Percentiles rank a stretch among this genome's conserved stretches.
phyloP scores from a whole-genome alignment of 2,329 filamentous ascomycete species.

The Xylaria sp. region DNA sequence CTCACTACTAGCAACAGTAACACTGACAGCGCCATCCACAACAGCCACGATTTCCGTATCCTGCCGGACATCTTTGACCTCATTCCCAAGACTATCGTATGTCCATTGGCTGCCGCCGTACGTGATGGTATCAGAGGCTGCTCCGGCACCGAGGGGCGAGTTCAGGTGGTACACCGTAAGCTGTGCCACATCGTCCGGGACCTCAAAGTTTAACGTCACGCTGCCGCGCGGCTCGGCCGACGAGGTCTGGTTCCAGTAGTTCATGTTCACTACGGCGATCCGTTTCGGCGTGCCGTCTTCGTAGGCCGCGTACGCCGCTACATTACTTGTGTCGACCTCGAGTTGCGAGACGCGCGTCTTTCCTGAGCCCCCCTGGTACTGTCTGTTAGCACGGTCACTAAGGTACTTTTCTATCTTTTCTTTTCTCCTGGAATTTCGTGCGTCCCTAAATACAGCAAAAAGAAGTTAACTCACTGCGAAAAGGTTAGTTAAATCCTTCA shows the following conservation, averaged over 20 bases:
- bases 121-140: conserved; percentile 49
- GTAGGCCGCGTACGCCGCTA: conserved; percentile 48
- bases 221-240: conserved; percentile 41
- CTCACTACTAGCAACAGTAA: conserved; percentile 47
- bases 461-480: conserved; percentile 19
- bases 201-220: conserved; percentile 40
- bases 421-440: neutral
- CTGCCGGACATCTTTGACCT: conserved; percentile 49
- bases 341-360: conserved; percentile 45
- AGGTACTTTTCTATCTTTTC: neutral
- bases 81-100: conserved; percentile 48
- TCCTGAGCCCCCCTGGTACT: conserved; percentile 39
- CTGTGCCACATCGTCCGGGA: conserved; percentile 38
- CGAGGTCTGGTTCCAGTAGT: conserved; percentile 52
- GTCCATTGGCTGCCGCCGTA: conserved; percentile 55
- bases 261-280: conserved; percentile 49
- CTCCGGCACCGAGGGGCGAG: conserved; percentile 51
- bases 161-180: conserved; percentile 48
- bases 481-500: conserved; percentile 9
- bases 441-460: neutral
- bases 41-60: conserved; percentile 47
- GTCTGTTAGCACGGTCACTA: neutral
- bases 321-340: conserved; percentile 31
- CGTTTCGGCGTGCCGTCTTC: conserved; percentile 45
- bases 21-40: conserved; percentile 41